Evolutionary conservation across 2,329 filamentous ascomycete species (phyloP).

Genomic region (Arthroderma sp.): DNA sequence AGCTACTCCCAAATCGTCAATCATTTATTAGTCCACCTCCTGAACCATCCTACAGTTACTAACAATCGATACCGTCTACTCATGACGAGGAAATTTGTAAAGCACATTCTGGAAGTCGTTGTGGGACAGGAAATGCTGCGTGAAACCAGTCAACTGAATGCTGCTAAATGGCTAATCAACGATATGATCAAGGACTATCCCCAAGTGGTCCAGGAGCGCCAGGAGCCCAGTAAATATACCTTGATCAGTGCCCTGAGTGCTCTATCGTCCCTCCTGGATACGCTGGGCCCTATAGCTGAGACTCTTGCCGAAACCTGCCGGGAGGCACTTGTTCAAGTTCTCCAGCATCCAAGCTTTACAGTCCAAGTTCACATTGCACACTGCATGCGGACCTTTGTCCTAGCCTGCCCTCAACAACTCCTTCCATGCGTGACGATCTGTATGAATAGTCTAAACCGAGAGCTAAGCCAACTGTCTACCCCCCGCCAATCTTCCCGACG

Average conservation of each 20-base stretch:
- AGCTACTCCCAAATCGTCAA: constrained; percentile 72
- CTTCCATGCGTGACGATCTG: constrained; percentile 85
- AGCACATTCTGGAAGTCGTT: constrained; percentile 70
- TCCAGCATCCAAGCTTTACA: constrained; percentile 91
- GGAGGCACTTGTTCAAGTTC: constrained; percentile 74
- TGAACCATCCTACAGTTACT: constrained; percentile 60
- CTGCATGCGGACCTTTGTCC: constrained; percentile 73
- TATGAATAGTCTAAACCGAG: constrained; percentile 85
- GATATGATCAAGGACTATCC: constrained; percentile 89
- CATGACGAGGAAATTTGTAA: constrained; percentile 70
- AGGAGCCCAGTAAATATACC: constrained; percentile 78
- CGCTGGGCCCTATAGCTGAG: constrained; percentile 69
- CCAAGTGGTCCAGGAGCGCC: constrained; percentile 70
- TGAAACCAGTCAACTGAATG: constrained; percentile 75
- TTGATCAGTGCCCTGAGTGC: constrained; percentile 68
- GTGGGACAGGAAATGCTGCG: constrained; percentile 71
- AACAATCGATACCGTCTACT: constrained; percentile 82
- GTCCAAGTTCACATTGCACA: constrained; percentile 83
- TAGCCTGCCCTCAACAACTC: constrained; percentile 85
- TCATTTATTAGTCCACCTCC: constrained; percentile 65
- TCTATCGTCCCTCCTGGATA: constrained; percentile 62
- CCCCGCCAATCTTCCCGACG: constrained; percentile 66
- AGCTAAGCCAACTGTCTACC: constrained; percentile 63
- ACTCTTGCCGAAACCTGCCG: constrained; percentile 69
- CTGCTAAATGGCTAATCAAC: constrained; percentile 70